These are phyloP conservation scores for Hirsutella minnesotensis DNA, from an alignment of 2,329 filamentous ascomycete species.

Conservation along the genomic window DNA sequence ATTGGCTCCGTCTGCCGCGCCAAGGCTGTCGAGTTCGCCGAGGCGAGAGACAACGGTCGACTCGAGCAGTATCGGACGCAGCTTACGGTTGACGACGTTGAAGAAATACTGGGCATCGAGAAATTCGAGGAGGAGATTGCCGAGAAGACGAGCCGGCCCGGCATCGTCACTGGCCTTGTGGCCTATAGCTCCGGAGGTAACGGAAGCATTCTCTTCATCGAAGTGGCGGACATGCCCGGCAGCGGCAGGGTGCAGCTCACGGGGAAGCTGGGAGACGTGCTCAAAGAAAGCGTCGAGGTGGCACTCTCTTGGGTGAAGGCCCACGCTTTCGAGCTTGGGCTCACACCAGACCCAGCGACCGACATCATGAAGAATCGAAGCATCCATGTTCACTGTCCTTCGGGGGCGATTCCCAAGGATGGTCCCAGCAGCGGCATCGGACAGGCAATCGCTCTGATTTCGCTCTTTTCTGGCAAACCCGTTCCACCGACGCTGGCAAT, in stretches of 20 bases:
- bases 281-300: slow-evolving; percentile 95
- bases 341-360: slow-evolving; percentile 67
- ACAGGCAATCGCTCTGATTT: slow-evolving; percentile 87
- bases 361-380: slow-evolving; percentile 94
- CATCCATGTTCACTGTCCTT: slow-evolving; percentile 93
- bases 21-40: slow-evolving; percentile 90
- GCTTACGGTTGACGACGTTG: slow-evolving; percentile 69
- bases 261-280: slow-evolving; percentile 88
- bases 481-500: slow-evolving; percentile 91
- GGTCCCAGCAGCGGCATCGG: slow-evolving; percentile 79
- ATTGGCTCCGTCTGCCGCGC: slow-evolving; percentile 88
- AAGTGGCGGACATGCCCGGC: slow-evolving; percentile 95
- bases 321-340: slow-evolving; percentile 80
- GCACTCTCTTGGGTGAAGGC: slow-evolving; percentile 95
- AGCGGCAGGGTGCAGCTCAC: slow-evolving; percentile 87
- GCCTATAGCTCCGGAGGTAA: slow-evolving; percentile 89
- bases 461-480: slow-evolving; percentile 71
- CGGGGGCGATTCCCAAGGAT: slow-evolving; percentile 91
- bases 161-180: slow-evolving; percentile 90
- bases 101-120: slow-evolving; percentile 84
- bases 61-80: slow-evolving; percentile 60
- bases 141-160: slow-evolving; percentile 70
- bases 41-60: slow-evolving; percentile 65
- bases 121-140: slow-evolving; percentile 93
- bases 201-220: slow-evolving; percentile 94